phyloP scores from a whole-genome alignment of 2,329 filamentous ascomycete species.

The Alternaria sp. region DNA sequence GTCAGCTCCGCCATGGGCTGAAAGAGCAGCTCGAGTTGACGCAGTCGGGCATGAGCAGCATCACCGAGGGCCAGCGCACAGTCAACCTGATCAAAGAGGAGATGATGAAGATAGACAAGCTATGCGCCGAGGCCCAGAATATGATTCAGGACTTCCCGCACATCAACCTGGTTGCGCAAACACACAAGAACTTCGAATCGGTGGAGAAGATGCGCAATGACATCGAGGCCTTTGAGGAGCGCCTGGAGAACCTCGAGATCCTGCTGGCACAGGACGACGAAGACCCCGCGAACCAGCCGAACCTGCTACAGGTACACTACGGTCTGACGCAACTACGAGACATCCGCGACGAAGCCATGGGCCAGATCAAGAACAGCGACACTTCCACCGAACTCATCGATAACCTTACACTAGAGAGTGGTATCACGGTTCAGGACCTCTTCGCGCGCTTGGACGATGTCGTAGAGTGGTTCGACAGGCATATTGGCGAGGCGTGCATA shows the following conservation, averaged over 20 bases:
- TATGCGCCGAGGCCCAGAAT: slow-evolving; percentile 95
- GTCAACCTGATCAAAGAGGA: slow-evolving; percentile 55
- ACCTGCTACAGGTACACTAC: slow-evolving; percentile 87
- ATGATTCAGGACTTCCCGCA: slow-evolving; percentile 97
- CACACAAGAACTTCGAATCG: slow-evolving; percentile 93
- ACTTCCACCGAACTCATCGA: slow-evolving; percentile 96
- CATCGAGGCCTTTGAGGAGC: slow-evolving; percentile 83
- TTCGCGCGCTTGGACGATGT: slow-evolving; percentile 86
- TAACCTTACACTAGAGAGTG: slow-evolving; percentile 65
- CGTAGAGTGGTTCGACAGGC: slow-evolving; percentile 94
- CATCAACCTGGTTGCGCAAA: slow-evolving; percentile 90
- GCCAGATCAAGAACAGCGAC: slow-evolving; percentile 82
- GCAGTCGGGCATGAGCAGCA: too few species aligned
- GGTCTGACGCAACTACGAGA: slow-evolving; percentile 90
- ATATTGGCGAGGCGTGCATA: slow-evolving; percentile 85
- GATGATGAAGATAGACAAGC: slow-evolving; percentile 97
- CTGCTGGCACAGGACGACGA: slow-evolving; percentile 84
- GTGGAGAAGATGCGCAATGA: slow-evolving; percentile 93
- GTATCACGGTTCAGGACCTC: slow-evolving; percentile 83
- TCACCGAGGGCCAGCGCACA: too few species aligned
- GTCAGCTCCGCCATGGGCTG: too few species aligned
- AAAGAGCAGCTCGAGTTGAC: too few species aligned
- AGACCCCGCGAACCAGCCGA: slow-evolving; percentile 88
- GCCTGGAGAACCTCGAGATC: slow-evolving; percentile 75
- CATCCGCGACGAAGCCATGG: slow-evolving; percentile 94